phyloP scores from a whole-genome alignment of 2,329 filamentous ascomycete genomes.

The Trichoderma semiorbis region DNA sequence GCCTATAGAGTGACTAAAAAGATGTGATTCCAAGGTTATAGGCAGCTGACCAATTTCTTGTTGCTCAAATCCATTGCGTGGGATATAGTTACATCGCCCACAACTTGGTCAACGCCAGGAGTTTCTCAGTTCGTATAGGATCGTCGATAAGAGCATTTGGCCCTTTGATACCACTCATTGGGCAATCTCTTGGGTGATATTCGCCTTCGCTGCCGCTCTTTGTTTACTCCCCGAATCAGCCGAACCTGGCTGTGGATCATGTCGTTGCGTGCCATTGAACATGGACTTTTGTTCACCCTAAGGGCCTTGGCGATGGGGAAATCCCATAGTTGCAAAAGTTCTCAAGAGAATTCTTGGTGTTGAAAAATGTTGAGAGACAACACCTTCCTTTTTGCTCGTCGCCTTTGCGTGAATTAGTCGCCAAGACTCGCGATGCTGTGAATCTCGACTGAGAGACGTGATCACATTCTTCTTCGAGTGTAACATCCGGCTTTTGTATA shows the following conservation, averaged over 20 bases:
- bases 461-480: neutral
- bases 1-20: neutral
- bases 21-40: neutral
- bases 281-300: neutral
- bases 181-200: neutral
- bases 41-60: neutral
- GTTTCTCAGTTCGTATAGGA: neutral
- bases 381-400: slow-evolving; percentile 15
- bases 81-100: neutral
- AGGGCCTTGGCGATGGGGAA: neutral
- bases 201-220: neutral
- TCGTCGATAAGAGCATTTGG: neutral
- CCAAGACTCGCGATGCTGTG: neutral
- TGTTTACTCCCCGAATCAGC: neutral
- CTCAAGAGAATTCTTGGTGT: neutral
- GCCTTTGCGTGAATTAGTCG: neutral
- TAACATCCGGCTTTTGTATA: slow-evolving; percentile 1
- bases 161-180: neutral
- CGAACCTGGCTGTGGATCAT: neutral
- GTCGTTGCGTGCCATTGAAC: neutral
- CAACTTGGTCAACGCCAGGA: neutral
- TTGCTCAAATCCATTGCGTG: neutral
- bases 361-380: neutral
- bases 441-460: neutral
- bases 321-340: slow-evolving; percentile 5